Base-by-base conservation (phyloP, 169 alveolate genomes). In the Plasmodium malariae region DNA sequence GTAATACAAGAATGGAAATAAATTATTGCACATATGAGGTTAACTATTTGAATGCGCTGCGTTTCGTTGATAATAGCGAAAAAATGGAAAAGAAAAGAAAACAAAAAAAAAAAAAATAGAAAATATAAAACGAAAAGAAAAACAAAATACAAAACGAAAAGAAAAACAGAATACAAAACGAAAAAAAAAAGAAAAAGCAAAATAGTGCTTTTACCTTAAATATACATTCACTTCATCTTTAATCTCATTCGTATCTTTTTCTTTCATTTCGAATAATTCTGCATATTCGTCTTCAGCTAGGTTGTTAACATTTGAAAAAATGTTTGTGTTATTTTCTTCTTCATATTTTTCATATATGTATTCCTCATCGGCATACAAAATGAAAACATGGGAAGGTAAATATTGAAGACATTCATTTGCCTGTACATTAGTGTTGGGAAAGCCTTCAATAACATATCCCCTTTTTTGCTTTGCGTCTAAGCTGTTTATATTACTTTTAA, bases 351-450 rank as follows among this genome's bases (percentile, higher is more conserved):
- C 68, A 63, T 62, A 76, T 26, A 76, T 76, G 21, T 76, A 76
- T 68, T 76, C 89, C 45, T 76, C 89, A 51, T 76, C 89, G 24
- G 89, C 89, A 51, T 26, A 62, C 21, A 76, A 24, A 36, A 76
- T 68, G 45, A 76, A 60, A 76, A 76, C 62, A 55, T 76, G 73
- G 6, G 78, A 76, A 1, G 89, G 89, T 0, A 76, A 62, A 43
- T 76, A 68, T 67, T 67, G 74, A 11, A 76, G 78, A 14, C 89
- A 76, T 21, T 34, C 62, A 67, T 76, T 19, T 76, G 89, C 89
- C 37, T 76, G 89, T 43, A 76, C 28, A 76, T 76, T 62, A 34
- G 74, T 76, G 11, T 48, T 45, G 19, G 89, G 89, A 37, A 62
- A 76, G 28, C 74, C 89, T 60, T 76, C 76, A 45, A 76, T 55